Conservation (phyloP, 2,329 filamentous ascomycete genomes). For the Apiospora arundinis region DNA sequence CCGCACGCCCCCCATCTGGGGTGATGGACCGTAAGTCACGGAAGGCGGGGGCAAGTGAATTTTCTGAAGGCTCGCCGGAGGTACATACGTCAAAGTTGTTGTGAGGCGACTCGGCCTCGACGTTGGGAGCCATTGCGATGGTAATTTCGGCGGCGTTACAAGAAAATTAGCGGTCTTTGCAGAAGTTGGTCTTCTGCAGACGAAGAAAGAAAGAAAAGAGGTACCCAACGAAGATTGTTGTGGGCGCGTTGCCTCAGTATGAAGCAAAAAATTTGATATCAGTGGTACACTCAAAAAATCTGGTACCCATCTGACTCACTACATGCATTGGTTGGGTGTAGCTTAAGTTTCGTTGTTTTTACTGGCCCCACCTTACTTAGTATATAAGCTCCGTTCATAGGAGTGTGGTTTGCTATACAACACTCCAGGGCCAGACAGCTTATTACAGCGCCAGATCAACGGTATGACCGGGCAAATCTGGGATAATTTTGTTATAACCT, state of each 20-base stretch:
- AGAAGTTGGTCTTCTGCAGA: neutral
- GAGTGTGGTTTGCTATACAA: no score
- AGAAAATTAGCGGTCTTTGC: slow-evolving; percentile 12
- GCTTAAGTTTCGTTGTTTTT: neutral
- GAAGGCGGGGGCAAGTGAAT: slow-evolving; percentile 1
- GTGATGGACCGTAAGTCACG: neutral
- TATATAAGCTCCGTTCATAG: neutral
- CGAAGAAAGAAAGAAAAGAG: neutral
- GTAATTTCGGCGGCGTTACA: neutral
- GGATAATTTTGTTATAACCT: no score
- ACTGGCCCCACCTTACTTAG: neutral
- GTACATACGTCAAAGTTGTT: slow-evolving; percentile 45
- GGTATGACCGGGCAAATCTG: no score
- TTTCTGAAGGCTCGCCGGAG: neutral
- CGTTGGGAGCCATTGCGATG: slow-evolving; percentile 19
- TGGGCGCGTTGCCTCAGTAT: neutral
- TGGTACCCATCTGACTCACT: slow-evolving; percentile 16
- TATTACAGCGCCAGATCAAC: no score
- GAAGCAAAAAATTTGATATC: neutral
- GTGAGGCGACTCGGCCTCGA: slow-evolving; percentile 43
- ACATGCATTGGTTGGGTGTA: neutral
- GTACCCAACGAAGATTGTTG: neutral
- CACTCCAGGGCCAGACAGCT: no score
- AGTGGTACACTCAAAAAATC: neutral
- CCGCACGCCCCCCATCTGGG: slow-evolving; percentile 8